Evolutionary conservation across 1,139 yeast species (phyloP), one percentile per base, ranked within the genome.

Genomic region (Eremothecium gossypii): DNA sequence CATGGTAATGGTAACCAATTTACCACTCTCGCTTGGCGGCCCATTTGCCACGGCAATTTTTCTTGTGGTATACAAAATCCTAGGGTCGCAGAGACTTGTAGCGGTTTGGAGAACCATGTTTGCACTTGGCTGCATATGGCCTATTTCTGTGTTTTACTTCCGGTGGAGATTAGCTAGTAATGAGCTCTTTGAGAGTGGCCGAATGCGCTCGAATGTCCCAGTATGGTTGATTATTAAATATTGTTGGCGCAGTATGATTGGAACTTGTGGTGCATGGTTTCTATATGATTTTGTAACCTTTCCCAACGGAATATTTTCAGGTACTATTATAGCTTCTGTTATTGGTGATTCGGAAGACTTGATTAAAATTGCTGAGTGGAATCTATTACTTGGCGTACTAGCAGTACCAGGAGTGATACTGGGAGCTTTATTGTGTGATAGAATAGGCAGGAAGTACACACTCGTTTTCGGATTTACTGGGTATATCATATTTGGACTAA

Each of bases 41-140:
- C 91, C 91, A 12, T 78, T 83, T 60, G 83, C 86, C n/a, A 60
- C 79, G 42, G 68, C 71, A 44, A 69, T 81, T 34, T 83, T 82
- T 57, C 65, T 82, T 49, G 79, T 83, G 53, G 87, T 82, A 11
- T 70, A 75, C 63, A 67, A 69, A 44, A 79, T 80, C 40, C 74
- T 81, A 30, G 74, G 74, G 28, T 47, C 52, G 50, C 52, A 57
- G 7, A 77, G 77, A 53, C 61, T 70, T 45, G 67, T 69, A 33
- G 81, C 79, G 3, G 62, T 79, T 30, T 82, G 89, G 87, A 76
- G 91, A 67, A 74, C 81, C 27, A 73, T 81, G 70, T 79, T 78
- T 52, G 91, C 84, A 13, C 69, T 83, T 47, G 93, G 91, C 30
- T 73, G 77, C 35, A 69, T 82, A 54, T 81, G 84, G 83, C 91